Evolutionary conservation across 106 monocot species (phyloP).

Genomic region (Gastrodia elata): DNA sequence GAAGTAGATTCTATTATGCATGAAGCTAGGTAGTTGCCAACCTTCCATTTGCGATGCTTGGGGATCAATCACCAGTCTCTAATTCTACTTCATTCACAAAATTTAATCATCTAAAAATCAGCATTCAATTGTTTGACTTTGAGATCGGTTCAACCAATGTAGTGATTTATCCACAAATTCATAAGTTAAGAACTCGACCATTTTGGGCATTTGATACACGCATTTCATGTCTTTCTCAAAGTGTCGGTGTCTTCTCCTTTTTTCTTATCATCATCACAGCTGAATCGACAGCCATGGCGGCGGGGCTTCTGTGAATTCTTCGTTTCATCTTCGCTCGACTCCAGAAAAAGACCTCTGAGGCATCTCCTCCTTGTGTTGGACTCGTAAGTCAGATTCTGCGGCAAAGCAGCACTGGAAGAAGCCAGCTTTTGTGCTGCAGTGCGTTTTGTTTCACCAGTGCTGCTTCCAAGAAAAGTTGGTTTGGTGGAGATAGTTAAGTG

Average conservation of each 20-base stretch:
- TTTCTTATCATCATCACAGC: constrained; percentile 29
- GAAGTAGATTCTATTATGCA: too few relatives aligned
- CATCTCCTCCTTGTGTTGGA: constrained; percentile 60
- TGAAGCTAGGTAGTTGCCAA: too few relatives aligned
- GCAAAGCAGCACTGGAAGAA: constrained; percentile 3
- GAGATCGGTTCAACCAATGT: too few relatives aligned
- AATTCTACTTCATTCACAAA: too few relatives aligned
- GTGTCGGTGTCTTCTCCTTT: constrained; percentile 4
- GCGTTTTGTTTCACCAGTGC: constrained; percentile 4
- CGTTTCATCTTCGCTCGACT: constrained; percentile 48
- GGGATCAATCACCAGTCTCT: too few relatives aligned
- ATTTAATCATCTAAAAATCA: too few relatives aligned
- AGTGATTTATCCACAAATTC: too few relatives aligned
- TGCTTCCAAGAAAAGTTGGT: not conserved
- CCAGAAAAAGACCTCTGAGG: constrained; percentile 58
- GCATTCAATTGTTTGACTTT: too few relatives aligned
- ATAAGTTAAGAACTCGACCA: too few relatives aligned
- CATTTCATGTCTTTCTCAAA: not conserved
- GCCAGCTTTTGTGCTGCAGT: constrained; percentile 11
- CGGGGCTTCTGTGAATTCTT: constrained; percentile 41
- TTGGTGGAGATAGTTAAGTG: constrained; percentile 27
- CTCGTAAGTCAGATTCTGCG: constrained; percentile 26
- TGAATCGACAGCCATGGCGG: constrained; percentile 54
- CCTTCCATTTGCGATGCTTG: too few relatives aligned
- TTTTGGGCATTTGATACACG: not conserved